These are phyloP conservation scores for Paraglomus occultum DNA, from an alignment of 192 early-diverging fungal genomes.

Conservation along the genomic window DNA sequence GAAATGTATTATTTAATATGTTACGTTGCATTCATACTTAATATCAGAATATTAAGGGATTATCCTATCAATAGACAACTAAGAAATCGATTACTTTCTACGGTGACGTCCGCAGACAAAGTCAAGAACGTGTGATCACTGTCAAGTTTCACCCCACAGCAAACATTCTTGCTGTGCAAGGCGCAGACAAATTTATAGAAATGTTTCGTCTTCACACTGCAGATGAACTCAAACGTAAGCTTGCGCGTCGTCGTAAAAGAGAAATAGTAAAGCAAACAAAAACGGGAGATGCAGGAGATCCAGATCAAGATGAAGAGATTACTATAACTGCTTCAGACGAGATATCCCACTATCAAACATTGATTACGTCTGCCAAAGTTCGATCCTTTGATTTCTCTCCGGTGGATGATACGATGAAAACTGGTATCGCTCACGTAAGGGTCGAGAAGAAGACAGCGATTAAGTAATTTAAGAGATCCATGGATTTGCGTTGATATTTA, in stretches of 20 bases:
- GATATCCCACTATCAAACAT: conserved; percentile 65
- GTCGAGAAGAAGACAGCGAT: background rate
- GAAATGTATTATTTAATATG: background rate
- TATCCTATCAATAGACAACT: conserved; percentile 28
- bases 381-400: conserved; percentile 77
- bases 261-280: conserved; percentile 65
- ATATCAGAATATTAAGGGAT: conserved; percentile 25
- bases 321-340: conserved; percentile 73
- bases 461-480: background rate
- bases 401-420: conserved; percentile 47
- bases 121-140: conserved; percentile 76
- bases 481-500: background rate
- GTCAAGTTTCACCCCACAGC: conserved; percentile 79
- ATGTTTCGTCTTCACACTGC: conserved; percentile 75
- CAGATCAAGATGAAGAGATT: conserved; percentile 43
- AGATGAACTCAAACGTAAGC: conserved; percentile 83
- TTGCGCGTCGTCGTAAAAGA: conserved; percentile 75
- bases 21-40: conserved; percentile 19
- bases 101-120: conserved; percentile 76
- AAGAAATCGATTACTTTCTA: conserved; percentile 69
- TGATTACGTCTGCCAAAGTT: conserved; percentile 77
- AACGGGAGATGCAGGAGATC: conserved; percentile 49
- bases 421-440: conserved; percentile 42
- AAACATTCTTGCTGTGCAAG: conserved; percentile 74
- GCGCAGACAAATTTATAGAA: conserved; percentile 80